phyloP scores from a whole-genome alignment of 2,329 filamentous ascomycete genomes.

The Trichoderma afroharzianum region DNA sequence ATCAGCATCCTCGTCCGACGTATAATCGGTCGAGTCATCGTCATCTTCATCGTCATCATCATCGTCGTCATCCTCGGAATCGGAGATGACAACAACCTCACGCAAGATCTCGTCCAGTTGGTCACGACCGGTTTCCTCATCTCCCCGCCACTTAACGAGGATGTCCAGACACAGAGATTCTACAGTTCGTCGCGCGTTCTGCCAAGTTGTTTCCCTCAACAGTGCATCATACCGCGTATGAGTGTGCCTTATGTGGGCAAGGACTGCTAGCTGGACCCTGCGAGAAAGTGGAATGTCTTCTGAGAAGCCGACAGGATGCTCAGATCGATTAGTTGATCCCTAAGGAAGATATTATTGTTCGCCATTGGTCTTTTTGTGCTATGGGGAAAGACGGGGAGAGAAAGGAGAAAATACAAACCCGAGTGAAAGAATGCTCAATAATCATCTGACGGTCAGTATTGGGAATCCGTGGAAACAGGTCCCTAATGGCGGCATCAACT shows the following conservation, averaged over 20 bases:
- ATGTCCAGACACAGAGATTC: conserved; percentile 60
- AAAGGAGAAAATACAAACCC: conserved; percentile 41
- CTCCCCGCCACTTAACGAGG: conserved; percentile 68
- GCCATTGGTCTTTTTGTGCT: not conserved
- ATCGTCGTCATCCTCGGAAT: conserved; percentile 48
- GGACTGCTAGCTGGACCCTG: conserved; percentile 61
- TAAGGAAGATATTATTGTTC: conserved; percentile 28
- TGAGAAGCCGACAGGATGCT: conserved; percentile 56
- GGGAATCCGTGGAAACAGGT: conserved; percentile 63
- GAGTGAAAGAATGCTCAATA: conserved; percentile 59
- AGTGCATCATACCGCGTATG: conserved; percentile 63
- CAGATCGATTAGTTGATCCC: conserved; percentile 50
- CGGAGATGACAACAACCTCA: conserved; percentile 65
- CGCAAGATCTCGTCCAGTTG: conserved; percentile 64
- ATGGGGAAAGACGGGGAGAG: not conserved
- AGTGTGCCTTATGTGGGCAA: conserved; percentile 64
- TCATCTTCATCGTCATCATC: conserved; percentile 47
- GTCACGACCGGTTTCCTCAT: conserved; percentile 65
- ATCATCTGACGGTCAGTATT: conserved; percentile 61
- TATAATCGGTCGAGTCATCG: conserved; percentile 34
- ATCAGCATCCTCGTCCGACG: conserved; percentile 27
- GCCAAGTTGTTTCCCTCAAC: conserved; percentile 55
- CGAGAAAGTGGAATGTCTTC: conserved; percentile 54
- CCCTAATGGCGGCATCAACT: conserved; percentile 58
- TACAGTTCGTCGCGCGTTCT: conserved; percentile 58